Base-by-base conservation (phyloP, 2,329 filamentous ascomycete species). In the Claviceps spartinae region DNA sequence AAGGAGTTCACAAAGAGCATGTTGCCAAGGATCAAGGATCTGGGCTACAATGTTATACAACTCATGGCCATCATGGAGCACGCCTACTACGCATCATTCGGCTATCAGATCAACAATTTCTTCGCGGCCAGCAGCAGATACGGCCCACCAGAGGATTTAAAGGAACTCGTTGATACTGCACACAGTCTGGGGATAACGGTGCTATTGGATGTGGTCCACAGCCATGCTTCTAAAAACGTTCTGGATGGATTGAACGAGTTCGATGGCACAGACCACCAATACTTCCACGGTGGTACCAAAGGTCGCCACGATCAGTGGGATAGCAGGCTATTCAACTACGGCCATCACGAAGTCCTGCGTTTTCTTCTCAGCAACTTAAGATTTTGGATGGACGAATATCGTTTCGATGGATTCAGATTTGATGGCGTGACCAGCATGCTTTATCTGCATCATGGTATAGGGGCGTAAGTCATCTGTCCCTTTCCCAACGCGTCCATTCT, bases 11-110 rank as follows among this genome's bases (percentile, higher is more conserved):
- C 91, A 2, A 77, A 83, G 62, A 88, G 87, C 67, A 89, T 95
- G 77, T 78, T 98, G 7, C 90, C 91, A 16, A 81, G 91, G 53
- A 97, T 98, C 71, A 85, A 90, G 64, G 74, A 82, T 57, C 75
- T 97, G 44, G 93, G 91, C 42, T 98, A 98, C 74, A 97, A 98
- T 65, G 86, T 90, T 51, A 97, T 98, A 59, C 93, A 98, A 67
- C 76, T 98, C 57, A 98, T 98, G 93, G 93, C 93, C 46, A 78
- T 98, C 64, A 98, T 98, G 91, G 93, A 98, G 66, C 93, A 98
- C 69, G 93, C 93, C 48, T 98, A 98, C 75, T 98, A 98, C 67
- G 93, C 93, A 62, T 97, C 91, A 64, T 98, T 98, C 62, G 93
- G 93, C 47, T 98, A 98, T 68, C 93, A 98, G 69, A 82, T 98